Evolutionary conservation across 2,329 filamentous ascomycete species (phyloP).

Genomic region (Juglanconis oblonga): DNA sequence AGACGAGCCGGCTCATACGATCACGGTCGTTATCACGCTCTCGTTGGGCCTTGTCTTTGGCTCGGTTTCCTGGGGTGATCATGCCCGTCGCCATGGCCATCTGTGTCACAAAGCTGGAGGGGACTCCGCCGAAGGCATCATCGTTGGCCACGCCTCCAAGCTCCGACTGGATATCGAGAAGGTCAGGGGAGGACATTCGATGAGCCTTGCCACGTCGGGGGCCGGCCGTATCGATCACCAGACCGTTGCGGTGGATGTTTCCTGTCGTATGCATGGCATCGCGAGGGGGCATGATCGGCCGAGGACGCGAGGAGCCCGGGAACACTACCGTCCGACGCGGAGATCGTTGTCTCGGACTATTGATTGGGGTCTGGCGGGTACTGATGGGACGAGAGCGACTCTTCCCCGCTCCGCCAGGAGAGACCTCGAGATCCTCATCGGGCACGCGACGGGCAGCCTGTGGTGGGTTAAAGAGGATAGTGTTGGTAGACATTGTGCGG

Average conservation of each 20-base stretch:
- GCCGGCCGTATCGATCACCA: conserved; percentile 46
- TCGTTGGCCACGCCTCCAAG: conserved; percentile 58
- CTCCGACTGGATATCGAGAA: conserved; percentile 62
- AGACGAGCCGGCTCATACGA: conserved; percentile 74
- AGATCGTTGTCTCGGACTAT: conserved; percentile 43
- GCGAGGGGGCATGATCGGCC: conserved; percentile 54
- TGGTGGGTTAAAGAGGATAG: conserved; percentile 76
- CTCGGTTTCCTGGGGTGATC: conserved; percentile 44
- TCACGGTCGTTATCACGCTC: conserved; percentile 51
- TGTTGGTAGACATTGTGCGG: conserved; percentile 76
- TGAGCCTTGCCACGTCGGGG: conserved; percentile 35
- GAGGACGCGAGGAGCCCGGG: conserved; percentile 47
- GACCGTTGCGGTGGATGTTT: conserved; percentile 42
- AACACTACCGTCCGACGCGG: conserved; percentile 41
- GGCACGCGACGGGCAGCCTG: conserved; percentile 3
- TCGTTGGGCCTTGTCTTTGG: conserved; percentile 24
- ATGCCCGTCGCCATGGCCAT: conserved; percentile 70
- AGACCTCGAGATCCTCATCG: conserved; percentile 34
- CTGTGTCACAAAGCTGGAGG: conserved; percentile 77
- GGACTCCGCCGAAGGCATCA: conserved; percentile 61
- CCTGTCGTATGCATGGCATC: conserved; percentile 54
- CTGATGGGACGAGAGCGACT: conserved; percentile 33
- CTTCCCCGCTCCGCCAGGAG: conserved; percentile 32
- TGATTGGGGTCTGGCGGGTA: conserved; percentile 35
- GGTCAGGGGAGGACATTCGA: conserved; percentile 62